Evolutionary conservation across 1,139 yeast species (phyloP), one percentile per base, ranked within the genome.

Genomic region (Hemisphaericaspora lyxosophila): DNA sequence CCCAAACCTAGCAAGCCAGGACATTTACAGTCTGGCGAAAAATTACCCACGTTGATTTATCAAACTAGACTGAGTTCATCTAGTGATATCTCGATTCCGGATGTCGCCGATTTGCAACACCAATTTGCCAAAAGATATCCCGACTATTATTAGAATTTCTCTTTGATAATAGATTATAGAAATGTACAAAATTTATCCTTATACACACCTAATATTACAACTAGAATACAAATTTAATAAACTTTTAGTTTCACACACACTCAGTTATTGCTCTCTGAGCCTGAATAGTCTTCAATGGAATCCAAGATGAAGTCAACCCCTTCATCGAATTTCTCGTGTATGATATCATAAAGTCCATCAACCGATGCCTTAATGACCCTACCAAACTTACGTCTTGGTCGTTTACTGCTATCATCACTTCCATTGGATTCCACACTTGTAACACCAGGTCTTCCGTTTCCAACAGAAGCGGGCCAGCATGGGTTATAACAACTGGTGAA

Each of bases 301-400:
- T 88, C 96, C 46, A 85, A 67, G 25, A 88, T 75, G 55, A 87
- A 88, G 53, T 86, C 96, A 14, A 85, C 73, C 1, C 90, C 88
- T 57, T 89, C 97, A 38, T 85, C 89, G 50, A 86, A 85, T 53
- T 89, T 71, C 57, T 88, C 97, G 45, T 82, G 82, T 26, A 87
- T 75, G 16, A 87, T 80, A 43, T 85, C 86, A 61, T 80, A 85
- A 44, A 89, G 59, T 2, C 94, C 92, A 50, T 84, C 92, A 14
- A 73, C 67, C 31, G 80, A 78, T 11, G 92, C 76, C 51, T 82
- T 80, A 39, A 89, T 63, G 3, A 92, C 96, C 41, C 96, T 74
- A 17, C 98, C 98, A 56, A 83, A 88, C 60, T 88, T 89, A 55
- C 88, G 79, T 54, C 97, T 77, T 27, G 96, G 96, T 53, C 83